These are phyloP conservation scores for Elongisporangium senticosum DNA, from an alignment of 352 stramenopile species.

Conservation along the genomic window DNA sequence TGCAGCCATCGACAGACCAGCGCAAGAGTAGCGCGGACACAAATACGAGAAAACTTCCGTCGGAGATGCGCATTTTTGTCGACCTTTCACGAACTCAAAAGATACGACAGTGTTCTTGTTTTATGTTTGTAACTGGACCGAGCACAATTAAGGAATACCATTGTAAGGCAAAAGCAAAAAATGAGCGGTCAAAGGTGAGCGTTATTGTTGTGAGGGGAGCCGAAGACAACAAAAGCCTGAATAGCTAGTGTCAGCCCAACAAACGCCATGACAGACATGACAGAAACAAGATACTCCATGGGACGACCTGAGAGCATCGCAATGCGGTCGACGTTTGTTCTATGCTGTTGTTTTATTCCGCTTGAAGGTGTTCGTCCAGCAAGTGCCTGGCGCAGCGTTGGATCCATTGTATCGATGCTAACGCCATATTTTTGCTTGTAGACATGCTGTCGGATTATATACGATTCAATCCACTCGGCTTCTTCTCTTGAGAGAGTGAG, in stretches of 20 bases:
- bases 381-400: background rate
- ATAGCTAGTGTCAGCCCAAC: constrained; percentile 4
- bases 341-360: background rate
- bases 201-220: background rate
- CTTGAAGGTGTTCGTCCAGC: background rate
- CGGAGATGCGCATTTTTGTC: background rate
- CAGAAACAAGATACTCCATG: constrained; percentile 7
- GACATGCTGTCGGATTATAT: constrained; percentile 6
- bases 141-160: background rate
- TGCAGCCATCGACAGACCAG: constrained; percentile 10
- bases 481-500: constrained; percentile 2
- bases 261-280: constrained; percentile 6
- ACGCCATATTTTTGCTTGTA: constrained; percentile 6
- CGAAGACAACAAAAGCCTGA: constrained; percentile 6
- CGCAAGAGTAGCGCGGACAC: background rate
- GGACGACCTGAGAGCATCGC: constrained; percentile 3
- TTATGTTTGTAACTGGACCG: background rate
- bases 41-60: background rate
- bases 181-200: background rate
- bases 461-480: constrained; percentile 9
- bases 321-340: background rate
- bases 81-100: background rate
- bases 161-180: background rate
- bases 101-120: background rate
- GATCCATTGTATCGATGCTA: constrained; percentile 10